Evolutionary conservation across 1,284 basidiomycete species (phyloP).

Genomic region (Rhodotorula sp.): DNA sequence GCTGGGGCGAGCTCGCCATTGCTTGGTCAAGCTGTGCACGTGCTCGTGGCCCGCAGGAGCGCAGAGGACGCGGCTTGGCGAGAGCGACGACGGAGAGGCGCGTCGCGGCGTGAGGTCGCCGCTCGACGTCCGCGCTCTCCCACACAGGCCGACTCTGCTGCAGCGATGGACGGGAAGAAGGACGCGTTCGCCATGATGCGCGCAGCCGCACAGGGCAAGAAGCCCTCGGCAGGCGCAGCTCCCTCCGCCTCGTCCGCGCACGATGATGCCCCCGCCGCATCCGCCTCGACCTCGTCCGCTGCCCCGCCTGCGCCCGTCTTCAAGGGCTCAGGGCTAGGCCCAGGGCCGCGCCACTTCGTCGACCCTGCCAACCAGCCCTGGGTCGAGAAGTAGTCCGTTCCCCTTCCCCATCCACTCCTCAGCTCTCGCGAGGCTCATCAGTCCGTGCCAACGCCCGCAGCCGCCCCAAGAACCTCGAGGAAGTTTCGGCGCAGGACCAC

Average conservation of each 20-base stretch:
- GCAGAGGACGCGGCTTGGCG: not conserved
- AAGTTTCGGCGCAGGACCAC: conserved; percentile 95
- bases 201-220: not conserved
- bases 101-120: not conserved
- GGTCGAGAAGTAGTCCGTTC: conserved; percentile 91
- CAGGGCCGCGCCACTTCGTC: conserved; percentile 54
- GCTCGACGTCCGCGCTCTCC: no score
- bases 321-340: conserved; percentile 36
- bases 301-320: conserved; percentile 14
- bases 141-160: not conserved
- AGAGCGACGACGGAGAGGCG: not conserved
- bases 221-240: not conserved
- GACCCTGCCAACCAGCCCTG: conserved; percentile 77
- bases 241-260: not conserved
- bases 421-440: not conserved
- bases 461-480: conserved; percentile 95
- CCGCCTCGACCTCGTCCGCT: not conserved
- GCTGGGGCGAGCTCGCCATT: not conserved
- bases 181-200: conserved; percentile 41
- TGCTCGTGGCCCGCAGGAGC: not conserved
- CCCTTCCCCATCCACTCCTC: not conserved
- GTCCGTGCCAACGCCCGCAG: conserved; percentile 56
- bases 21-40: not conserved
- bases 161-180: conserved; percentile 8
- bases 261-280: not conserved